Evolutionary conservation across 495 filamentous ascomycete species (phyloP).

Genomic region (Hypoxylon fuscum): DNA sequence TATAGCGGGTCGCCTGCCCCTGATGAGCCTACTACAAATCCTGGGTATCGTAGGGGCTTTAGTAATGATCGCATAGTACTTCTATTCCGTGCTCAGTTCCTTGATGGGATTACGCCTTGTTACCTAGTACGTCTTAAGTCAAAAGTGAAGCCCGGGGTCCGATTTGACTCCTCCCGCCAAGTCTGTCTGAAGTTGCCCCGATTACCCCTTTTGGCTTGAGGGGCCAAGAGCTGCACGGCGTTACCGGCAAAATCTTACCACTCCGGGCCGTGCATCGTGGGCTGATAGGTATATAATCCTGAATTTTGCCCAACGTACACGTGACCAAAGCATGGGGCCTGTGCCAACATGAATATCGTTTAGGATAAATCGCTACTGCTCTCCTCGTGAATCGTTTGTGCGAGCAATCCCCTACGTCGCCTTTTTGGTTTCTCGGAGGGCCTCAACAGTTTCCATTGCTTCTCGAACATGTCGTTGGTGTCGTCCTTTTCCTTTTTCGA

Average conservation of each 20-base stretch:
- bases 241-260: too few species aligned
- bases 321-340: neutral
- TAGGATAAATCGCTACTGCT: slow-evolving; percentile 55
- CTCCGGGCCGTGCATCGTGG: neutral
- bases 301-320: too few species aligned
- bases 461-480: slow-evolving; percentile 30
- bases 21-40: neutral
- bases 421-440: slow-evolving; percentile 42
- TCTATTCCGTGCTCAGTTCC: neutral
- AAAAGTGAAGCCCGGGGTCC: too few species aligned
- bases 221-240: too few species aligned
- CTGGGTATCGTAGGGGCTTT: slow-evolving; percentile 1
- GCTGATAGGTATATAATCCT: neutral
- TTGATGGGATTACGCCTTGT: too few species aligned
- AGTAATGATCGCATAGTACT: neutral
- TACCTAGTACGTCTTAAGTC: too few species aligned
- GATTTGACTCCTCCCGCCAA: too few species aligned
- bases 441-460: slow-evolving; percentile 38
- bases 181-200: too few species aligned
- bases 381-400: slow-evolving; percentile 73
- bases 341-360: neutral
- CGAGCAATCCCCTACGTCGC: slow-evolving; percentile 54
- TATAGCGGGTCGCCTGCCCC: neutral
- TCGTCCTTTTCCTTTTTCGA: slow-evolving; percentile 23
- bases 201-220: too few species aligned